phyloP scores from a whole-genome alignment of 164 flowering plant species.

The Litsea cubeba region DNA sequence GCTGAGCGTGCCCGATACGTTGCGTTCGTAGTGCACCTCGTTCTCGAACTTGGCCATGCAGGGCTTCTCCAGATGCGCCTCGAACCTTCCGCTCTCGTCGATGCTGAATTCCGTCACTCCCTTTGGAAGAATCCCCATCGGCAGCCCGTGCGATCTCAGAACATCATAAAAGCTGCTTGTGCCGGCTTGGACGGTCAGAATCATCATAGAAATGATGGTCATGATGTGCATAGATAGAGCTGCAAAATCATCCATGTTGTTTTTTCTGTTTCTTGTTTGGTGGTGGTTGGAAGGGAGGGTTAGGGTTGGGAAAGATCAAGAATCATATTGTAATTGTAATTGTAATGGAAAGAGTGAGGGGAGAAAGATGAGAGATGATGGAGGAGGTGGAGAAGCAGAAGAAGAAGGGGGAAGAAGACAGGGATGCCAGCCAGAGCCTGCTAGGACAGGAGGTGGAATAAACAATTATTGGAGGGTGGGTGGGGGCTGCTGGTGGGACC shows the following conservation, averaged over 20 bases:
- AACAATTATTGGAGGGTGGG: conserved; percentile 15
- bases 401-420: conserved; percentile 18
- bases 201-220: not conserved
- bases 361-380: not conserved
- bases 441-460: conserved; percentile 8
- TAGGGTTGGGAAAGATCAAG: not conserved
- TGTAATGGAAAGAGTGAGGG: not conserved
- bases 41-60: conserved; percentile 42
- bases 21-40: conserved; percentile 33
- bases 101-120: conserved; percentile 29
- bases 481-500: conserved; percentile 3
- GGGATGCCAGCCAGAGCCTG: conserved; percentile 8
- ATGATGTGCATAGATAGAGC: not conserved
- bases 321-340: not conserved
- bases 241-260: not conserved
- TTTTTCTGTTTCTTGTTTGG: not conserved
- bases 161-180: conserved; percentile 29
- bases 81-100: conserved; percentile 31
- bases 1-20: conserved; percentile 33
- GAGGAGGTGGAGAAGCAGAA: not conserved
- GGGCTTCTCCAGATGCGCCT: conserved; percentile 30
- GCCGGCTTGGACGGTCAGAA: not conserved
- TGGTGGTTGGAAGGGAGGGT: not conserved
- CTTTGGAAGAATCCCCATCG: conserved; percentile 40
- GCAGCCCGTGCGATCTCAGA: conserved; percentile 28